These are phyloP conservation scores for Narthecium ossifragum DNA, from an alignment of 106 monocot species.

Conservation along the genomic window DNA sequence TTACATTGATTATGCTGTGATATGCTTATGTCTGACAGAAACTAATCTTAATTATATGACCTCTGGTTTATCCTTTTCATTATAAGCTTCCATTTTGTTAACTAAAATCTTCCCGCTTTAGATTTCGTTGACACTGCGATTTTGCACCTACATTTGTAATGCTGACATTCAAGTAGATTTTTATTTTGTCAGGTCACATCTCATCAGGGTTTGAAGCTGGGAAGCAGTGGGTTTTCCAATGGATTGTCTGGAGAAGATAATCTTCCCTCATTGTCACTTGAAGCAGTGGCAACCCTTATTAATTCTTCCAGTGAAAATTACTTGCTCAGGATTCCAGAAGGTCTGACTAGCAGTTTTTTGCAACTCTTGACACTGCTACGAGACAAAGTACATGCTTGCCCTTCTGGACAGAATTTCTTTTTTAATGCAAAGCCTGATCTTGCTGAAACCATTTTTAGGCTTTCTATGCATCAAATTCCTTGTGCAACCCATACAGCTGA, in stretches of 20 bases:
- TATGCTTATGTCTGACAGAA: no score
- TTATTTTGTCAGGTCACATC: conserved; percentile 46
- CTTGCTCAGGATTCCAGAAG: conserved; percentile 25
- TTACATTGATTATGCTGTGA: no score
- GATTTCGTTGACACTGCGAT: background rate
- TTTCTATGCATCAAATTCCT: conserved; percentile 43
- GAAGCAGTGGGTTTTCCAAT: background rate
- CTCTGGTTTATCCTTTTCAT: background rate
- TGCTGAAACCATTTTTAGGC: conserved; percentile 67
- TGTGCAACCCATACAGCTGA: conserved; percentile 13
- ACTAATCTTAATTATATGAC: background rate
- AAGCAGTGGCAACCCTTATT: conserved; percentile 41
- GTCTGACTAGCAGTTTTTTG: conserved; percentile 19
- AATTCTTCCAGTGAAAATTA: conserved; percentile 33
- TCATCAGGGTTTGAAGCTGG: background rate
- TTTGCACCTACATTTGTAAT: background rate
- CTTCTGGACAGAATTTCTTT: background rate
- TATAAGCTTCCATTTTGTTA: background rate
- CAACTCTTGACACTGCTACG: conserved; percentile 29
- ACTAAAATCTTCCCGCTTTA: background rate
- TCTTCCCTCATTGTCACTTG: conserved; percentile 23
- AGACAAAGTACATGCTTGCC: conserved; percentile 5
- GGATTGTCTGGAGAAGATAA: conserved; percentile 4
- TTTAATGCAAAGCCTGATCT: conserved; percentile 29
- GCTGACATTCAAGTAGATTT: conserved; percentile 42